These are phyloP conservation scores for Arabidopsis lyrata DNA, from an alignment of 441 rosid species.

Conservation along the genomic window DNA sequence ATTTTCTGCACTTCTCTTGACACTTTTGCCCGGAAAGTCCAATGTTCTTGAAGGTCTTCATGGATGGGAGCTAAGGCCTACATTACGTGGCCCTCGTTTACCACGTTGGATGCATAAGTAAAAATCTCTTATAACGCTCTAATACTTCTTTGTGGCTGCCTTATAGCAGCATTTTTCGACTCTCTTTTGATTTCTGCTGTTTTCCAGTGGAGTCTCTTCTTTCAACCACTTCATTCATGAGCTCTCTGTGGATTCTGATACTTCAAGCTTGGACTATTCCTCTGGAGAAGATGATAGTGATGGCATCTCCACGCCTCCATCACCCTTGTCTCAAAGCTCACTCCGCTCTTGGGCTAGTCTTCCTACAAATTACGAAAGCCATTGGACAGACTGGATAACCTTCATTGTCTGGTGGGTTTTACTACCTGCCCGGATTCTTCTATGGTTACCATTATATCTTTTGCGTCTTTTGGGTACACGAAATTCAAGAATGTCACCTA, in stretches of 20 bases:
- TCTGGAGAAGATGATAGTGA: constrained; percentile 87
- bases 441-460: constrained; percentile 58
- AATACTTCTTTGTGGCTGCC: neutral
- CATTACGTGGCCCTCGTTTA: constrained; percentile 86
- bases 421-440: constrained; percentile 62
- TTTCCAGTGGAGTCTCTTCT: constrained; percentile 86
- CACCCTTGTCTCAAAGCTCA: constrained; percentile 74
- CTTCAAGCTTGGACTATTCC: constrained; percentile 74
- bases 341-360: constrained; percentile 63
- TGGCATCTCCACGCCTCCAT: constrained; percentile 58
- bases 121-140: constrained; percentile 18
- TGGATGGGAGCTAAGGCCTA: constrained; percentile 97
- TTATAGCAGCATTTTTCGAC: neutral
- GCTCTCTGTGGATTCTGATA: constrained; percentile 79
- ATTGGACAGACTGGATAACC: constrained; percentile 58
- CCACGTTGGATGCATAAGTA: constrained; percentile 97
- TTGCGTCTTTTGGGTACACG: constrained; percentile 46
- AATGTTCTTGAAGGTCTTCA: constrained; percentile 83
- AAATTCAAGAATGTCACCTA: constrained; percentile 43
- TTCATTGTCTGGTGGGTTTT: constrained; percentile 68
- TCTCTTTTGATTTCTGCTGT: neutral
- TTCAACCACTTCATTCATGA: constrained; percentile 94
- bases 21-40: constrained; percentile 78
- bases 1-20: constrained; percentile 80
- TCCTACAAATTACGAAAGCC: constrained; percentile 52